Evolutionary conservation across 768 basidiomycete species (phyloP).

Genomic region (Mycena chlorophos): DNA sequence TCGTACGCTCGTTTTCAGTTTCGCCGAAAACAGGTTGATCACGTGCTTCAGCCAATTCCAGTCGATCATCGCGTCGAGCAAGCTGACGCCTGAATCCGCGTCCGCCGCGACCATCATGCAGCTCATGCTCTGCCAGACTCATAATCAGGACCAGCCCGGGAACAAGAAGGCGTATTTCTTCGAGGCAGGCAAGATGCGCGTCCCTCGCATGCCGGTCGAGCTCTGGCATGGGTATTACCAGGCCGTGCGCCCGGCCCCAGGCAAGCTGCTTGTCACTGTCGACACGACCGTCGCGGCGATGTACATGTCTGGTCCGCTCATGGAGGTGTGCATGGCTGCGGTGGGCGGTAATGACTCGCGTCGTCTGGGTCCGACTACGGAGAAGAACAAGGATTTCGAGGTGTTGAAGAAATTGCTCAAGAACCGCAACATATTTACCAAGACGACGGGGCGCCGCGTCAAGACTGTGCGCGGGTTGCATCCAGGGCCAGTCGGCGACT

Average conservation of each 20-base stretch:
- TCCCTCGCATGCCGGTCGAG: constrained; percentile 26
- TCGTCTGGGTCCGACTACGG: constrained; percentile 18
- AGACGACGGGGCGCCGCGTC: constrained; percentile 5
- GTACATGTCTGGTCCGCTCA: constrained; percentile 25
- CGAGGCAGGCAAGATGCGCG: constrained; percentile 11
- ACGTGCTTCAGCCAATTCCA: constrained; percentile 4
- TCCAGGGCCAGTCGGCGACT: constrained; percentile 30
- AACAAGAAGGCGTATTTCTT: constrained; percentile 38
- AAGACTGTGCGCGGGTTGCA: constrained; percentile 34
- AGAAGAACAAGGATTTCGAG: constrained; percentile 18
- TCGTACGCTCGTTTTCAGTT: constrained; percentile 23
- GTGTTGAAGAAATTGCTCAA: constrained; percentile 33
- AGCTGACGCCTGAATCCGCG: constrained; percentile 23
- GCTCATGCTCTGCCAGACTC: constrained; percentile 35
- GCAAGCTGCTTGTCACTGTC: constrained; percentile 33
- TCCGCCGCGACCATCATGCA: constrained; percentile 36
- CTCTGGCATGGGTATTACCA: constrained; percentile 39
- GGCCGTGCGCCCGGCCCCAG: constrained; percentile 37
- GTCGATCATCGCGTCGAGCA: neutral
- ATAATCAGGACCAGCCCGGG: constrained; percentile 33
- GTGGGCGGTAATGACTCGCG: constrained; percentile 28
- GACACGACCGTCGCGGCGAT: constrained; percentile 37
- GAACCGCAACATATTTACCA: constrained; percentile 25
- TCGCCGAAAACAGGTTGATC: neutral
- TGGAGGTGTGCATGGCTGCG: constrained; percentile 27